phyloP scores from a whole-genome alignment of 257 asterid genomes.

The Solanum chiquidenum region DNA sequence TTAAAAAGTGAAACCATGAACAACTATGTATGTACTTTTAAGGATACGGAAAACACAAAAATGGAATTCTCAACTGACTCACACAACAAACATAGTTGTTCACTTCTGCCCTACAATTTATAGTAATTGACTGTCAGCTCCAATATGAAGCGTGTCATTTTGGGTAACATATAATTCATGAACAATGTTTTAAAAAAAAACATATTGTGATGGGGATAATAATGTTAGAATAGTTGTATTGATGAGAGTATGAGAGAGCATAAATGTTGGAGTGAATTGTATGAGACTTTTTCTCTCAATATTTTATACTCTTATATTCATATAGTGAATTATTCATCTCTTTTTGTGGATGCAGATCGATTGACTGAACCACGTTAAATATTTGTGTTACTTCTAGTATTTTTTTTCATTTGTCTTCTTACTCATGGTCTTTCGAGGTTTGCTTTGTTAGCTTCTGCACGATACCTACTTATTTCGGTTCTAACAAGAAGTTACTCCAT shows the following conservation, averaged over 20 bases:
- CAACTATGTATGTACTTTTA: background rate
- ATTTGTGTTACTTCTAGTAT: rapidly evolving
- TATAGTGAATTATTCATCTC: background rate
- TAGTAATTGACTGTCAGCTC: background rate
- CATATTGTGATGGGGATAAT: background rate
- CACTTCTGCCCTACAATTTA: background rate
- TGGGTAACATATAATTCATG: background rate
- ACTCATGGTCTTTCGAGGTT: background rate
- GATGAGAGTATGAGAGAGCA: background rate
- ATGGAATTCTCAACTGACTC: background rate
- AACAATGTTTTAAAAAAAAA: background rate
- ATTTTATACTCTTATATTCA: too few relatives aligned
- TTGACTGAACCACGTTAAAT: background rate
- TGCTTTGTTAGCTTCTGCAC: too few relatives aligned
- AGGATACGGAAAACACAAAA: background rate
- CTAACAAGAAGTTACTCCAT: background rate
- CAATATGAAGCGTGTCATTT: background rate
- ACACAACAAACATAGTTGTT: background rate
- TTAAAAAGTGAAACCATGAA: background rate
- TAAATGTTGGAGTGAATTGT: background rate
- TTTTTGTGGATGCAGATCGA: background rate
- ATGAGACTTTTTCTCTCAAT: too few relatives aligned
- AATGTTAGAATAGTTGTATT: background rate
- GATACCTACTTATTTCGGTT: background rate
- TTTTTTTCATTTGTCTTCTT: too few relatives aligned